phyloP scores from a whole-genome alignment of 208 protist genomes.

The Porcisia hertigi region DNA sequence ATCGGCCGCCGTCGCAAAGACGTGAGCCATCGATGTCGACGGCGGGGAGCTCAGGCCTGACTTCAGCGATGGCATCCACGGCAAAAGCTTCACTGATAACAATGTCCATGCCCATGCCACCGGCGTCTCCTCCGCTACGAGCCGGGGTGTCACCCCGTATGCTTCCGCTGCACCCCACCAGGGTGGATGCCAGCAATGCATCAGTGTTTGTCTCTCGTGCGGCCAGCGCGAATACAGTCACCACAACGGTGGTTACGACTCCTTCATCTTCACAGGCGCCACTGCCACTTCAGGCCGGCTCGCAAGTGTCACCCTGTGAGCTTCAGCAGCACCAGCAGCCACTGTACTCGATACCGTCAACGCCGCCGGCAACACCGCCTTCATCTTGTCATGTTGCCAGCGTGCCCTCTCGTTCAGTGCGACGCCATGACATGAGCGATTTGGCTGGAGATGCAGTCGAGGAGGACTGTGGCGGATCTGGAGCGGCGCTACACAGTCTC shows the following conservation, averaged over 20 bases:
- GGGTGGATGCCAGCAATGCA: constrained; percentile 6
- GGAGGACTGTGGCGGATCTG: background rate
- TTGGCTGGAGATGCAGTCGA: background rate
- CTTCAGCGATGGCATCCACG: background rate
- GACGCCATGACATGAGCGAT: background rate
- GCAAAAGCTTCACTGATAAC: background rate
- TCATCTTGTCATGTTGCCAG: background rate
- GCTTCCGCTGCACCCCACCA: constrained; percentile 39
- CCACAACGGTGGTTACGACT: constrained; percentile 4
- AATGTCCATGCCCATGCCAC: background rate
- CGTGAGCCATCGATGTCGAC: background rate
- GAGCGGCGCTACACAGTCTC: background rate
- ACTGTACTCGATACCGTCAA: constrained; percentile 1
- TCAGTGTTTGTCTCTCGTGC: constrained; percentile 8
- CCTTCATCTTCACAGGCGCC: constrained; percentile 12
- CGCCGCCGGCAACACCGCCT: background rate
- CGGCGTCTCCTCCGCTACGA: constrained; percentile 45
- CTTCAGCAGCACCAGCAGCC: background rate
- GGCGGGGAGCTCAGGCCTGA: background rate
- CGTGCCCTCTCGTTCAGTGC: background rate
- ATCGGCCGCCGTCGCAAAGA: constrained; percentile 4
- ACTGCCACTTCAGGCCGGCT: background rate
- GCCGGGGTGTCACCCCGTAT: constrained; percentile 58
- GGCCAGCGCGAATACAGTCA: constrained; percentile 14
- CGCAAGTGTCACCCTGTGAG: constrained; percentile 17